Evolutionary conservation across 768 basidiomycete genomes (phyloP).

Genomic region (Holtermannia corniformis): DNA sequence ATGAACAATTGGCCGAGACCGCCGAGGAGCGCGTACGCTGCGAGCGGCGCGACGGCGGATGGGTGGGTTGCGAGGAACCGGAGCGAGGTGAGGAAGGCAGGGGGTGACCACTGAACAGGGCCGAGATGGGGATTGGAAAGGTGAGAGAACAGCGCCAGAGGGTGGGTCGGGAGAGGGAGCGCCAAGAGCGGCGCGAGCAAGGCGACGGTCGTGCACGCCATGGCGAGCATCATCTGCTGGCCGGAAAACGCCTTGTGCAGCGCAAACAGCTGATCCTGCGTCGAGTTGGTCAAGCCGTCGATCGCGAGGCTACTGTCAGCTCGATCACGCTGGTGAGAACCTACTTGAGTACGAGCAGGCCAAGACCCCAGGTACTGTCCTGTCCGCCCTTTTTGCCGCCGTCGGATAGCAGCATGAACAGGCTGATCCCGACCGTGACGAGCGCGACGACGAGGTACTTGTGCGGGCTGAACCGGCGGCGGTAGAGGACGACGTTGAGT

Average conservation of each 20-base stretch:
- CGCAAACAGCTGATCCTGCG: constrained; percentile 92
- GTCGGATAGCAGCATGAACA: constrained; percentile 73
- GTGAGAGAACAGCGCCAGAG: constrained; percentile 70
- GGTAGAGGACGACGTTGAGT: constrained; percentile 93
- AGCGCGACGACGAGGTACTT: constrained; percentile 92
- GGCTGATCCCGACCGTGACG: constrained; percentile 80
- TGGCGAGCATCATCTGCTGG: constrained; percentile 99
- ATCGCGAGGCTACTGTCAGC: constrained; percentile 58
- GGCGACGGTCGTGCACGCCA: constrained; percentile 75
- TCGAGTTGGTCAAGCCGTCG: constrained; percentile 89
- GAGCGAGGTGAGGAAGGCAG: constrained; percentile 48
- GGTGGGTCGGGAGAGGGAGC: constrained; percentile 44
- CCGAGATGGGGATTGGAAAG: constrained; percentile 7
- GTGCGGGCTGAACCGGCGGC: constrained; percentile 80
- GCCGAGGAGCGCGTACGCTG: constrained; percentile 79
- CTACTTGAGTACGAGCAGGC: constrained; percentile 43
- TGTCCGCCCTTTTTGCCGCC: constrained; percentile 45
- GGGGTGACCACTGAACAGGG: constrained; percentile 10
- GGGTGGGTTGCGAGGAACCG: constrained; percentile 72
- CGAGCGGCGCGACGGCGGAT: constrained; percentile 58
- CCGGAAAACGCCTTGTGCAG: constrained; percentile 61
- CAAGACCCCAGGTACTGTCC: constrained; percentile 44
- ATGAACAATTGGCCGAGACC: constrained; percentile 95
- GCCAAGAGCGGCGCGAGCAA: constrained; percentile 61
- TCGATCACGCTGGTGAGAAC: not conserved